A percentile compares a stretch with the other conserved stretches of the same genome.
Evolutionary conservation across 257 asterid species (phyloP).

Genomic region (Lithospermum erythrorhizon): DNA sequence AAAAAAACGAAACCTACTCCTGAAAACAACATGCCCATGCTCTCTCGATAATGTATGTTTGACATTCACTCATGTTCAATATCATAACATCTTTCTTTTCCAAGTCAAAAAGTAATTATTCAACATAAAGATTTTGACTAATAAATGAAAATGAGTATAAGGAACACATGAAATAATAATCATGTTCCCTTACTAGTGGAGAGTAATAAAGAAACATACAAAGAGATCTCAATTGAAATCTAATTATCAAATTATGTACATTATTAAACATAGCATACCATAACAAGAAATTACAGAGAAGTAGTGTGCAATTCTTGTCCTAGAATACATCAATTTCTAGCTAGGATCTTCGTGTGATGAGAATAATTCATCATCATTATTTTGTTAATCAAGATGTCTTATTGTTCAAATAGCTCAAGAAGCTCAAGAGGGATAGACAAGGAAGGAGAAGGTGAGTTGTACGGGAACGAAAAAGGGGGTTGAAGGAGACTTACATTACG

Average conservation of each 20-base stretch:
- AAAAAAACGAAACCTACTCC: constrained; percentile 30
- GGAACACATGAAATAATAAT: too few relatives aligned
- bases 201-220: too few relatives aligned
- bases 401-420: constrained; percentile 60
- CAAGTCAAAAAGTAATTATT: not conserved
- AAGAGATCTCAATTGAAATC: not conserved
- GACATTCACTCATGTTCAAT: not conserved
- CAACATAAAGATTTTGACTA: not conserved
- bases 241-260: not conserved
- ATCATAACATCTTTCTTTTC: not conserved
- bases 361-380: not conserved
- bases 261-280: too few relatives aligned
- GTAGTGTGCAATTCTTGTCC: too few relatives aligned
- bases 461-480: constrained; percentile 14
- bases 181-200: too few relatives aligned
- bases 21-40: constrained; percentile 16
- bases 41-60: not conserved
- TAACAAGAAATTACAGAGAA: too few relatives aligned
- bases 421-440: constrained; percentile 99
- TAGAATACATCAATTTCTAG: not conserved
- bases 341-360: not conserved
- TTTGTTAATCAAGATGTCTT: not conserved
- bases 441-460: constrained; percentile 87
- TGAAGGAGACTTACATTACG: constrained; percentile 12
- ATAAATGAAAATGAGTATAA: too few relatives aligned